Evolutionary conservation across 257 asterid genomes (phyloP), one percentile per base, ranked within the genome.

Genomic region (Nicotiana undulata): DNA sequence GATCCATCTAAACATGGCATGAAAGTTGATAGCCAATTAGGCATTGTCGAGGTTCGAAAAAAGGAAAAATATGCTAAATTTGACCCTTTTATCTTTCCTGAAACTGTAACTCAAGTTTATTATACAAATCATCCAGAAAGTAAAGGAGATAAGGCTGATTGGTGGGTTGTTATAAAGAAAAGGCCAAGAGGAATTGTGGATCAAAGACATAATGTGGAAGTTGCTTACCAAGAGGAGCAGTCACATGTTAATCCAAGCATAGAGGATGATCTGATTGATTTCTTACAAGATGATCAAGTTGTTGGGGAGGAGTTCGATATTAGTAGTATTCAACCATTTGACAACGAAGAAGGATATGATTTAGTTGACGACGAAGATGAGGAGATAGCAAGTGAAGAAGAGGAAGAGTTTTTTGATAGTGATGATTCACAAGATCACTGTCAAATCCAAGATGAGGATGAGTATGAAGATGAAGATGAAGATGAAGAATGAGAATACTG

Each of bases 1-100:
- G 51, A 26, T 10, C 3, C 75, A 10, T 66, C 40, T 66, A 7
- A 26, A 26, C 28, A 26, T 26, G 28, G 28, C 28, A 26, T 26
- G 28, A 26, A 26, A 26, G 28, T 26, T 26, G 22, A 59, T 59
- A 59, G 26, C n/a, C n/a, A 59, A 22, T 59, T 16, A 16, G 64
- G 24, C 37, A 81, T 70, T 6, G 58, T 1, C 80, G 64, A 10
- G 80, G 31, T 66, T 78, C 75, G 80, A 85, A 51, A 26, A 82
- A 82, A 1, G 85, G 88, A 85, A 51, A 82, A 85, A 78, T 44
- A 44, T 44, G 51, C 51, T 44, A 44, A 44, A 44, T 6, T 44
- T 44, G 1, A 44, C 11, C 51, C 11, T n/a, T n/a, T 44, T 44
- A 44, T 44, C 51, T 44, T 44, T 44, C 51, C 51, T 44, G 51